Conservation (phyloP, 2,329 filamentous ascomycete species). For the Rutstroemia sp. region DNA sequence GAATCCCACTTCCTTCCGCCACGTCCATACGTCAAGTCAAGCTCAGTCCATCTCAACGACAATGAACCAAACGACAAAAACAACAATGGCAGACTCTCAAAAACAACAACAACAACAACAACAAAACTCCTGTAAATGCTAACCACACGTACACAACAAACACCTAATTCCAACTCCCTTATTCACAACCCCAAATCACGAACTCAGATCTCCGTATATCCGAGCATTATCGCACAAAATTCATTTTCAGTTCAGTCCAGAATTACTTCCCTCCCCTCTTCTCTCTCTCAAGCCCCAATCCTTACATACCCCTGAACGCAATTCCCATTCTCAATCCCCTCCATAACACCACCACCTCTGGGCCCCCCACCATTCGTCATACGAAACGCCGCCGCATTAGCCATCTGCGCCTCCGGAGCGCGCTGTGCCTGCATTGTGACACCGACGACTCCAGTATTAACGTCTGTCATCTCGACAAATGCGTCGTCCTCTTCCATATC, state of each 20-base stretch:
- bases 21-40: too few relatives aligned
- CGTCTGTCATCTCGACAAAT: constrained; percentile 40
- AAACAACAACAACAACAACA: too few relatives aligned
- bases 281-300: constrained; percentile 19
- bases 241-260: background rate
- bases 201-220: too few relatives aligned
- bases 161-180: too few relatives aligned
- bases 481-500: constrained; percentile 49
- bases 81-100: too few relatives aligned
- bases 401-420: constrained; percentile 17
- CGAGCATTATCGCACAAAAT: too few relatives aligned
- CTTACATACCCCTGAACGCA: constrained; percentile 22
- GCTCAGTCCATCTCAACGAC: too few relatives aligned
- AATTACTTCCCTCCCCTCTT: background rate
- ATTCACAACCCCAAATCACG: too few relatives aligned
- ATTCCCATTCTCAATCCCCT: constrained; percentile 19
- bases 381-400: constrained; percentile 16
- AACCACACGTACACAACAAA: too few relatives aligned
- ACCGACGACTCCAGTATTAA: constrained; percentile 1
- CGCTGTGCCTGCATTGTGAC: constrained; percentile 6
- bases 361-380: constrained; percentile 15
- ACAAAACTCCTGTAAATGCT: too few relatives aligned
- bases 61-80: too few relatives aligned
- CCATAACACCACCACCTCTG: constrained; percentile 12
- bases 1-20: background rate